phyloP scores from a whole-genome alignment of 805 yeast species.

The Candida oleophila region DNA sequence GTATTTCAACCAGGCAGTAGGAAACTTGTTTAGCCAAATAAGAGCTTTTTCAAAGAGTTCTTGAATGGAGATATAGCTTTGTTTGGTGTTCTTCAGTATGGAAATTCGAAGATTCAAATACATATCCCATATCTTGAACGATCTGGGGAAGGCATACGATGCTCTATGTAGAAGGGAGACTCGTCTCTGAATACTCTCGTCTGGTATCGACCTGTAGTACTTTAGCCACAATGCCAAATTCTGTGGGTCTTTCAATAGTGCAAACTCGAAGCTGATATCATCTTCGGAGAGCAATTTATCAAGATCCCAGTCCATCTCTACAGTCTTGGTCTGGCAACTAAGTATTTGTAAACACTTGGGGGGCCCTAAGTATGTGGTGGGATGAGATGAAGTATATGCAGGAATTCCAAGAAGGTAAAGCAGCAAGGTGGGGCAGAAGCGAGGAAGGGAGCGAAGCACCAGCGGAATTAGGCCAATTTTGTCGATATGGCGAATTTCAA shows the following conservation, averaged over 20 bases:
- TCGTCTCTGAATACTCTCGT: conserved; percentile 23
- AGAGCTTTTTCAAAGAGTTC: conserved; percentile 49
- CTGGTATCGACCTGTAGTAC: conserved; percentile 32
- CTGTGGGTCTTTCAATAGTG: conserved; percentile 30
- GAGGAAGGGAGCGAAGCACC: too few relatives aligned
- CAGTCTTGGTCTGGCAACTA: too few relatives aligned
- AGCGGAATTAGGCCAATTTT: too few relatives aligned
- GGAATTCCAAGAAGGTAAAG: too few relatives aligned
- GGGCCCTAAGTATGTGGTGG: too few relatives aligned
- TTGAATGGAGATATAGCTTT: conserved; percentile 30
- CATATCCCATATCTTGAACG: conserved; percentile 54
- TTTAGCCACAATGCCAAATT: conserved; percentile 44
- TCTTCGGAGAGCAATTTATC: neutral
- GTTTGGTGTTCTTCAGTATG: conserved; percentile 18
- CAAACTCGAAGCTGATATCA: conserved; percentile 24
- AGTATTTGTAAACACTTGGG: too few relatives aligned
- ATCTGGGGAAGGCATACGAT: conserved; percentile 38
- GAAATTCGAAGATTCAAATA: conserved; percentile 45
- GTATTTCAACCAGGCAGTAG: conserved; percentile 53
- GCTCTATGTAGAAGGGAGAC: conserved; percentile 56
- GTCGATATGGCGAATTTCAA: too few relatives aligned
- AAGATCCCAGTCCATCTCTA: conserved; percentile 3
- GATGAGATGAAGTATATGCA: neutral
- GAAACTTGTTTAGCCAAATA: conserved; percentile 41
- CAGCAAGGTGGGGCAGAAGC: too few relatives aligned